A percentile compares a stretch with the other conserved stretches of the same genome.
These are phyloP conservation scores for Daldinia decipiens DNA, from an alignment of 495 filamentous ascomycete species.

Conservation along the genomic window DNA sequence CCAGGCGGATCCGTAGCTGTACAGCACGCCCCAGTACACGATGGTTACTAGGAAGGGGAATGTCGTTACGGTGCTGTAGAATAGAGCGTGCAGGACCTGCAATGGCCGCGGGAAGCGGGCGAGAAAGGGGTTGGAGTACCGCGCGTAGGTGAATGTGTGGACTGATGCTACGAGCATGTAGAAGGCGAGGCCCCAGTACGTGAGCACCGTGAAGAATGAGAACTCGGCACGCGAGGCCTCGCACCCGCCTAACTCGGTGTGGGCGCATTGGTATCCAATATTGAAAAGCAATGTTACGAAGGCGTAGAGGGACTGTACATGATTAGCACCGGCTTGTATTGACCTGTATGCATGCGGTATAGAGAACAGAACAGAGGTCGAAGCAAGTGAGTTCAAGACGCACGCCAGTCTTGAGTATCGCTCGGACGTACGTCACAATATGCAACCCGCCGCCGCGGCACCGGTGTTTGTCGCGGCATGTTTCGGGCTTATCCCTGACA, in stretches of 20 bases:
- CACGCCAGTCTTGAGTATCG: not conserved
- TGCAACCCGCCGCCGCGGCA: slow-evolving; percentile 5
- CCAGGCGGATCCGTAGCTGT: slow-evolving; percentile 54
- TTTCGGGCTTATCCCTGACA: too few relatives aligned
- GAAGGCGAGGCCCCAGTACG: slow-evolving; percentile 83
- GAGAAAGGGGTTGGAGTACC: slow-evolving; percentile 62
- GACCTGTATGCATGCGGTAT: not conserved
- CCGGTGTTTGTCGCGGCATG: not conserved
- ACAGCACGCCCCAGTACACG: slow-evolving; percentile 71
- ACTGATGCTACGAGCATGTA: slow-evolving; percentile 72
- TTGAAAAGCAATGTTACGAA: slow-evolving; percentile 77
- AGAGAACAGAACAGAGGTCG: not conserved
- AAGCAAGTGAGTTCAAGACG: not conserved
- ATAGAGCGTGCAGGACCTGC: slow-evolving; percentile 71
- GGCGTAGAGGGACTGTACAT: slow-evolving; percentile 68
- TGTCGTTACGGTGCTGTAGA: slow-evolving; percentile 72
- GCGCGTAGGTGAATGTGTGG: slow-evolving; percentile 74
- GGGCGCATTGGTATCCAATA: slow-evolving; percentile 66
- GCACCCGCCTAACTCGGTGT: slow-evolving; percentile 47
- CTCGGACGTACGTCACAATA: not conserved
- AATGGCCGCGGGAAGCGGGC: slow-evolving; percentile 68
- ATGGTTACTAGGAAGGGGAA: slow-evolving; percentile 76
- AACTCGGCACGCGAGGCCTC: slow-evolving; percentile 61
- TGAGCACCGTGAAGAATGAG: slow-evolving; percentile 82
- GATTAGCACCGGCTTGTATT: slow-evolving; percentile 12